A percentile compares a stretch with the other conserved stretches of the same genome.
phyloP scores from a whole-genome alignment of 2,329 filamentous ascomycete genomes.

The Ophiosphaerella herpotricha region DNA sequence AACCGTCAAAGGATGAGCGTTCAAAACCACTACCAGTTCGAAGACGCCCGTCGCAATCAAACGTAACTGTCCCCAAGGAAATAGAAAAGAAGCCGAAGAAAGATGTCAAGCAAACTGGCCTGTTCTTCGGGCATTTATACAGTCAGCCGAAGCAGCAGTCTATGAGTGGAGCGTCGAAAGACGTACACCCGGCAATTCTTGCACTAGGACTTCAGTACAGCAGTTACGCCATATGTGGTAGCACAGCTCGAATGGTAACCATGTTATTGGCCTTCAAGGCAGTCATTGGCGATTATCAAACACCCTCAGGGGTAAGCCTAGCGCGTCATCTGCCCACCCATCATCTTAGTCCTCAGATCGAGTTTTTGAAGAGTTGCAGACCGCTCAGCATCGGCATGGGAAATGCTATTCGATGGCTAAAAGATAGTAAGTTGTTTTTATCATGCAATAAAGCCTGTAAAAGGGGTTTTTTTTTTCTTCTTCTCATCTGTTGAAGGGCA shows the following conservation, averaged over 20 bases:
- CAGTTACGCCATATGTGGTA: constrained; percentile 85
- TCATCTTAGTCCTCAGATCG: constrained; percentile 90
- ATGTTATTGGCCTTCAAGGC: constrained; percentile 89
- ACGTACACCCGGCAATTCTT: constrained; percentile 84
- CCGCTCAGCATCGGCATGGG: constrained; percentile 97
- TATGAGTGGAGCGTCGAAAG: constrained; percentile 64
- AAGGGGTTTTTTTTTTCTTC: neutral
- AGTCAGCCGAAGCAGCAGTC: constrained; percentile 72
- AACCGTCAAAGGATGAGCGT: constrained; percentile 39
- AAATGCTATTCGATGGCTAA: constrained; percentile 93
- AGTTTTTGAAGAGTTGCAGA: constrained; percentile 90
- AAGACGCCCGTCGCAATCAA: constrained; percentile 36
- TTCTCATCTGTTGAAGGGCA: neutral
- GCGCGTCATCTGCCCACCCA: constrained; percentile 90
- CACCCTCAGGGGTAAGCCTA: constrained; percentile 80
- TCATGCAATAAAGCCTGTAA: neutral
- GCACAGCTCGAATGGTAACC: constrained; percentile 82
- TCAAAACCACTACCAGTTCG: constrained; percentile 39
- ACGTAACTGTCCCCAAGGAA: constrained; percentile 34
- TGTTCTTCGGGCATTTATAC: constrained; percentile 74
- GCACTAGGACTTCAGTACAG: constrained; percentile 88
- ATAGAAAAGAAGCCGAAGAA: constrained; percentile 41
- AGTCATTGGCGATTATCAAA: constrained; percentile 91
- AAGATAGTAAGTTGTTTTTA: constrained; percentile 59
- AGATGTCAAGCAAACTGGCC: constrained; percentile 60